Conservation (phyloP, 352 stramenopile genomes). For the Aphanomyces euteiches region DNA sequence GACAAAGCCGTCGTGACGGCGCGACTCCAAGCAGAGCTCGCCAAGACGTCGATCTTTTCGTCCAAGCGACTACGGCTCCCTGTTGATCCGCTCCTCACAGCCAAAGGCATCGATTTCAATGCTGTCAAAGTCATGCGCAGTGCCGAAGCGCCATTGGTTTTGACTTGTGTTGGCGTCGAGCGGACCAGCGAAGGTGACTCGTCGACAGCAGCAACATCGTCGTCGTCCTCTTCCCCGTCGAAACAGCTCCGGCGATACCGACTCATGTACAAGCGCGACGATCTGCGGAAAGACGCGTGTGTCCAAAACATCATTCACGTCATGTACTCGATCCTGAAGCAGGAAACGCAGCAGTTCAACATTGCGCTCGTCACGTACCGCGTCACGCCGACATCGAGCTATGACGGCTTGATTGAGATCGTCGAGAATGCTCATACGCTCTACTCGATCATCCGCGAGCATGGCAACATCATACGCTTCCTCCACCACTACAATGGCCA, state of each 20-base stretch:
- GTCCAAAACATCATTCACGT: conserved; percentile 88
- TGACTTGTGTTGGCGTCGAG: conserved; percentile 72
- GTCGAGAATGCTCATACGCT: conserved; percentile 82
- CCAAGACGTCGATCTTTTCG: conserved; percentile 49
- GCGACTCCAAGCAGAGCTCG: conserved; percentile 47
- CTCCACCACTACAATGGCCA: conserved; percentile 82
- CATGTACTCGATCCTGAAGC: conserved; percentile 85
- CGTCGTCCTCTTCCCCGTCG: conserved; percentile 23
- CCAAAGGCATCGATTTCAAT: conserved; percentile 65
- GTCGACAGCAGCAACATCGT: neutral
- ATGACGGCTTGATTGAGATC: conserved; percentile 82
- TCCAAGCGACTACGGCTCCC: conserved; percentile 50
- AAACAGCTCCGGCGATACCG: conserved; percentile 45
- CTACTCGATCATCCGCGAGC: conserved; percentile 81
- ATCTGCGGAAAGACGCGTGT: conserved; percentile 77
- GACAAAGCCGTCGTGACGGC: conserved; percentile 52
- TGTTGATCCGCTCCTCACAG: conserved; percentile 67
- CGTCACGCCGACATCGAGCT: conserved; percentile 78
- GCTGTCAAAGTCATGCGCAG: conserved; percentile 79
- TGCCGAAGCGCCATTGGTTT: conserved; percentile 74
- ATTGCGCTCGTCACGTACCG: conserved; percentile 82
- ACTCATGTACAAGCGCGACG: conserved; percentile 85
- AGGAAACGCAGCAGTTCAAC: conserved; percentile 65
- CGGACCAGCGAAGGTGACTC: conserved; percentile 25
- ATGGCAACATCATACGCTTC: conserved; percentile 81